phyloP scores from a whole-genome alignment of 768 basidiomycete species.

The Leccinum imitatum region DNA sequence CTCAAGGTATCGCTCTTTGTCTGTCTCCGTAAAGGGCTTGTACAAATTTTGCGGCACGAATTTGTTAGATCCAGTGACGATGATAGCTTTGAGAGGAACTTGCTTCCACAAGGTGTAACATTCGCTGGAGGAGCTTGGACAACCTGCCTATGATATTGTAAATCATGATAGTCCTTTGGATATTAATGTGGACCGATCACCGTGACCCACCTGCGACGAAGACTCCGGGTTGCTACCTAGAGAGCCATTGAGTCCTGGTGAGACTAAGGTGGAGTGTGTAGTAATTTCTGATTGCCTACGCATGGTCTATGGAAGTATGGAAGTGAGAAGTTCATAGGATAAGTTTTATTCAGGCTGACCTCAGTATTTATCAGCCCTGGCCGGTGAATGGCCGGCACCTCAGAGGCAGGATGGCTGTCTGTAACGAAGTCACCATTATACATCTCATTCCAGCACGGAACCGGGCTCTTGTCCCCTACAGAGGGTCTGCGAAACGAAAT shows the following conservation, averaged over 20 bases:
- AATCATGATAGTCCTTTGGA: not conserved
- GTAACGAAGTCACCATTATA: not conserved
- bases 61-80: constrained; percentile 36
- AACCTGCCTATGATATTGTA: constrained; percentile 1
- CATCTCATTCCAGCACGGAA: not conserved
- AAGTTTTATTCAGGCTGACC: not conserved
- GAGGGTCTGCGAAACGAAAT: not conserved
- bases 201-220: constrained; percentile 6
- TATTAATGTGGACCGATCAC: not conserved
- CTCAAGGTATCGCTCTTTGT: constrained; percentile 73
- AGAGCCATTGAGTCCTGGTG: not conserved
- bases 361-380: not conserved
- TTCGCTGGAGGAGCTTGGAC: constrained; percentile 11
- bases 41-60: constrained; percentile 71
- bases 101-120: constrained; percentile 18
- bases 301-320: not conserved
- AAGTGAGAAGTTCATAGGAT: not conserved
- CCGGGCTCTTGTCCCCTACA: not conserved
- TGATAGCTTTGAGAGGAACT: constrained; percentile 7
- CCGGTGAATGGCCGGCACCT: not conserved
- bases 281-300: not conserved
- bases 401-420: not conserved
- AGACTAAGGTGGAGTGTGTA: not conserved
- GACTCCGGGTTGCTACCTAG: not conserved
- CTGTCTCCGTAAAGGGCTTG: constrained; percentile 74